These are phyloP conservation scores for Malbranchea zuffiana DNA, from an alignment of 2,329 filamentous ascomycete species.

Conservation along the genomic window DNA sequence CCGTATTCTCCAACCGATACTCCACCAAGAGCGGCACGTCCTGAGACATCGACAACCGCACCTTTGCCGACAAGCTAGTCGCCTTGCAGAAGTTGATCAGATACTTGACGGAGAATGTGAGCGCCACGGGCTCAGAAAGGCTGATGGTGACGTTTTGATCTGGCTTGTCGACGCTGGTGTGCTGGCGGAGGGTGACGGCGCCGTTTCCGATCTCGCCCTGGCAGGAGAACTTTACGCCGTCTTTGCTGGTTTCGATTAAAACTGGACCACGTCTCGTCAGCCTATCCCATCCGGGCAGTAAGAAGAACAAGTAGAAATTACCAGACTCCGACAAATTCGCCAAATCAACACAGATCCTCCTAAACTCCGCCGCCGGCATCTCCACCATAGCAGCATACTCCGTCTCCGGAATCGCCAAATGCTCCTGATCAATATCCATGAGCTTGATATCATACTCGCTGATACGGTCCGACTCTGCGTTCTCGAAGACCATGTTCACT, in stretches of 20 bases:
- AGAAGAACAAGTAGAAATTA: conserved; percentile 32
- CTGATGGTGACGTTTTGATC: conserved; percentile 77
- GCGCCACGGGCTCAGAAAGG: conserved; percentile 78
- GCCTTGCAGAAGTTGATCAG: conserved; percentile 99
- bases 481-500: conserved; percentile 93
- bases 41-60: conserved; percentile 88
- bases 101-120: conserved; percentile 98
- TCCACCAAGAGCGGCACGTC: conserved; percentile 95
- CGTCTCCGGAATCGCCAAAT: conserved; percentile 96
- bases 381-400: conserved; percentile 86
- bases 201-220: conserved; percentile 93
- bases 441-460: conserved; percentile 99
- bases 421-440: conserved; percentile 99
- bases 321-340: conserved; percentile 90
- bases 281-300: neutral
- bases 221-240: conserved; percentile 91
- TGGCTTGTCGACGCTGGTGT: conserved; percentile 82
- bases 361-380: conserved; percentile 84
- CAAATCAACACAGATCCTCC: conserved; percentile 87
- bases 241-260: conserved; percentile 90
- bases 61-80: conserved; percentile 64
- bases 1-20: conserved; percentile 69
- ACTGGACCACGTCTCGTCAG: conserved; percentile 44
- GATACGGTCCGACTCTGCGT: conserved; percentile 71
- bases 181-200: conserved; percentile 78